phyloP scores from a whole-genome alignment of 768 basidiomycete species.

The Mycena vulgaris region DNA sequence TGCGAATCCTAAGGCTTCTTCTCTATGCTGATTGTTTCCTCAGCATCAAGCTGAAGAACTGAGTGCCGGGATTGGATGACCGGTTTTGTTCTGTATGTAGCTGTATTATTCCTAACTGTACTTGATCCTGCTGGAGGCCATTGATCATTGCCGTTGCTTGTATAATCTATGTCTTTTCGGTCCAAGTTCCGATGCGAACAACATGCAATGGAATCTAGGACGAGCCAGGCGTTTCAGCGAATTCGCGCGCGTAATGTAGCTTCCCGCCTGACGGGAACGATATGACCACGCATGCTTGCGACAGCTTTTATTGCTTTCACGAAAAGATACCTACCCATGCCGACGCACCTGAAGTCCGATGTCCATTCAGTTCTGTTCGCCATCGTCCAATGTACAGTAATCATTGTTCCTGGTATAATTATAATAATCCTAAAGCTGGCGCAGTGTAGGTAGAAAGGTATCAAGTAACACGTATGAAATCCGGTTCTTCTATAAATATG shows the following conservation, averaged over 20 bases:
- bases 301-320: neutral
- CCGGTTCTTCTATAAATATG: slow-evolving; percentile 85
- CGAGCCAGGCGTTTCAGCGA: no score
- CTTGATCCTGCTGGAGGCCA: no score
- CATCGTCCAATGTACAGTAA: neutral
- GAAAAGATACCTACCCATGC: neutral
- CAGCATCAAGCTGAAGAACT: slow-evolving; percentile 28
- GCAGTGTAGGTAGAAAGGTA: neutral
- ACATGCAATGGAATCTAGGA: no score
- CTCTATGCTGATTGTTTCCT: neutral
- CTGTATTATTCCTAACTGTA: no score
- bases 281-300: neutral
- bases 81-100: no score
- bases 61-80: neutral
- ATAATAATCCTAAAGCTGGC: slow-evolving; percentile 31
- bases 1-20: no score
- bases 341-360: neutral
- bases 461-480: slow-evolving; percentile 42
- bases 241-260: no score
- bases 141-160: no score
- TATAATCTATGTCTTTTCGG: no score
- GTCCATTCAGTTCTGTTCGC: neutral
- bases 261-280: no score
- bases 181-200: no score
- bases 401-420: slow-evolving; percentile 30